Base-by-base conservation (phyloP, 176 grass and related monocot genomes). In the Eleusine indica region DNA sequence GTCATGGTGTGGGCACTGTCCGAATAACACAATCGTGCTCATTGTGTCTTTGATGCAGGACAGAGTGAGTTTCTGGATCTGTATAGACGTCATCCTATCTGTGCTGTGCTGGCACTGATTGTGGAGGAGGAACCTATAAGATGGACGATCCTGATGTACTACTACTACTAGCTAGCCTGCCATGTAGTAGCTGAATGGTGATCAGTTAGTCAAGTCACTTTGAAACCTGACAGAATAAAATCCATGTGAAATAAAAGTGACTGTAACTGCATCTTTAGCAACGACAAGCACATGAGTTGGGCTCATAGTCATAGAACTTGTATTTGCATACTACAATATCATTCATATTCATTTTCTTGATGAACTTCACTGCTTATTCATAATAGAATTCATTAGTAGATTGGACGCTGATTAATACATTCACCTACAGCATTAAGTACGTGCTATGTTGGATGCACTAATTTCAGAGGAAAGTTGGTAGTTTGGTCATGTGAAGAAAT, bases 51-150 rank as follows among this genome's bases (percentile, higher is more conserved):
- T 62, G 63, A 18, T 49, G 46, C 71, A 76, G 71, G 71, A 16
- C 19, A 39, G 15, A 18, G 3, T 42, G 4, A 29, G 9, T 35
- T 64, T 63, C 12, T 41, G 12, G 52, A 75, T 69, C 49, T 58
- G 73, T 66, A 72, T 78, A 69, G 25, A 47, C 47, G 2, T 7
- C 6, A 14, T 29, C 10, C 1, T 29, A 29, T 11, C 5, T 52
- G 18, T 30, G n/a, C 7, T 69, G 7, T 62, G 56, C 9, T 15
- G 66, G 68, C 47, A 35, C 51, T 70, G 30, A 57, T 8, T 37
- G 12, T 22, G 41, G 60, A 72, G n/a, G 67, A 60, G 43, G 76
- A 32, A 49, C 48, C 37, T 66, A 29, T 64, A 66, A 78, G 80
- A 78, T 46, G 73, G 82, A 62, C 11, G 10, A 42, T 10, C 1